Percentiles rank a stretch among this genome's conserved stretches.
Conservation (phyloP, 1,284 basidiomycete species). For the Marasmius tenuissimus region DNA sequence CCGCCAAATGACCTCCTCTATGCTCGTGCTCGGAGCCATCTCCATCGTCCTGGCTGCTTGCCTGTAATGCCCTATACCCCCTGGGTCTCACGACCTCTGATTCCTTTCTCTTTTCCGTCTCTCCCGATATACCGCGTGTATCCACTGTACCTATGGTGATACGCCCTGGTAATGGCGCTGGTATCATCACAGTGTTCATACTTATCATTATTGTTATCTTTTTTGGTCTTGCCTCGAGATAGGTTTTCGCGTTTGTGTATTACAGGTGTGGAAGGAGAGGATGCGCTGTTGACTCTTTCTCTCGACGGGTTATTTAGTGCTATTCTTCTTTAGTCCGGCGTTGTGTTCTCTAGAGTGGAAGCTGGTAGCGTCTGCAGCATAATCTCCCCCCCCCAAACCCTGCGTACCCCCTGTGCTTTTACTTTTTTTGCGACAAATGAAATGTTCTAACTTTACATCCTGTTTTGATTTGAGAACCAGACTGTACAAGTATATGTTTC, state of each 20-base stretch:
- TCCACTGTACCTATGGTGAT: conserved; percentile 1
- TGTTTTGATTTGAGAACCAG: not conserved
- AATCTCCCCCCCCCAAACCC: not conserved
- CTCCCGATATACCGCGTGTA: conserved; percentile 2
- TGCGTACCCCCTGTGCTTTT: not conserved
- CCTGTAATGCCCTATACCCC: conserved; percentile 13
- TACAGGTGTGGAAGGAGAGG: not conserved
- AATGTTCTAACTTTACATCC: not conserved
- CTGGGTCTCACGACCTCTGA: not conserved
- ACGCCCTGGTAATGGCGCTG: conserved; percentile 3
- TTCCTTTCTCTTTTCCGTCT: conserved; percentile 8
- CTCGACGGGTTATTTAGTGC: not conserved
- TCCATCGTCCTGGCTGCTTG: conserved; percentile 7
- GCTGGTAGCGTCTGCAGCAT: conserved; percentile 3
- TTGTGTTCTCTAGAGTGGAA: not conserved
- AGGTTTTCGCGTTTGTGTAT: not conserved
- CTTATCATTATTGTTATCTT: not conserved
- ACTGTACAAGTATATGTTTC: not conserved
- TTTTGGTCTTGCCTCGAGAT: not conserved
- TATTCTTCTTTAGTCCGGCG: not conserved
- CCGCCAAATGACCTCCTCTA: conserved; percentile 3
- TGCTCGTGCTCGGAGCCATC: conserved; percentile 10
- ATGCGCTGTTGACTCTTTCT: not conserved
- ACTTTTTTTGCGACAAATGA: not conserved
- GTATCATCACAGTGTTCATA: not conserved